A percentile compares a stretch with the other conserved stretches of the same genome.
These are phyloP conservation scores for Lagenaria siceraria DNA, from an alignment of 306 rosid genomes.

Conservation along the genomic window DNA sequence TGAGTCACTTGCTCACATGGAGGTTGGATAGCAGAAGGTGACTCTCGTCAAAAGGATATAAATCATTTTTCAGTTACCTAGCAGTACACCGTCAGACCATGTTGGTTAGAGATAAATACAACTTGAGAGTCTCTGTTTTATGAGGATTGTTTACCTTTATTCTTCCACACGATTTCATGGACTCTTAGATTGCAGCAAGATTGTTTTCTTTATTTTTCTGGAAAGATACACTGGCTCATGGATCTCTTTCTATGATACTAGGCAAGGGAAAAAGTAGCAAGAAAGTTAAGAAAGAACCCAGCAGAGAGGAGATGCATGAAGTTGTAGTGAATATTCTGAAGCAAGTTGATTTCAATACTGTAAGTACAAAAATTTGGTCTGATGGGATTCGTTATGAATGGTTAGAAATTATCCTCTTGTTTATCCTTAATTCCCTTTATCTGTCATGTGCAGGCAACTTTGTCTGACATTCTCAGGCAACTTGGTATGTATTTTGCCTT, in stretches of 20 bases:
- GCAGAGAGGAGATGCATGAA: conserved; percentile 65
- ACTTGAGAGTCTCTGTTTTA: background rate
- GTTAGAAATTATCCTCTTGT: background rate
- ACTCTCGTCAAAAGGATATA: background rate
- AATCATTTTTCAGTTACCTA: background rate
- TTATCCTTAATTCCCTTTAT: conserved; percentile 3
- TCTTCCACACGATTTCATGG: background rate
- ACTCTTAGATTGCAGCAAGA: background rate
- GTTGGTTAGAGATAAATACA: background rate
- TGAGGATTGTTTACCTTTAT: background rate
- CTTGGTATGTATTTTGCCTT: conserved; percentile 55
- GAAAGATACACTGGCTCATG: background rate
- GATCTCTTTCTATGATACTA: conserved; percentile 12
- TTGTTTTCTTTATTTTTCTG: background rate
- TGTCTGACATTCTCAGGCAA: conserved; percentile 89
- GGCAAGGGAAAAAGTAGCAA: conserved; percentile 66
- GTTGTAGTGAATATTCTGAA: conserved; percentile 82
- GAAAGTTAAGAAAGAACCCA: conserved; percentile 77
- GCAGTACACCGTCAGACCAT: background rate
- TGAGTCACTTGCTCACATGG: background rate
- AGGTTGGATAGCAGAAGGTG: background rate
- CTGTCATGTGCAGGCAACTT: conserved; percentile 63
- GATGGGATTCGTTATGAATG: background rate
- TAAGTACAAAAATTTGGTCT: conserved; percentile 20
- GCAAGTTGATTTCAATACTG: conserved; percentile 92